Evolutionary conservation across 768 basidiomycete species (phyloP).

Genomic region (Termitomyces sp.): DNA sequence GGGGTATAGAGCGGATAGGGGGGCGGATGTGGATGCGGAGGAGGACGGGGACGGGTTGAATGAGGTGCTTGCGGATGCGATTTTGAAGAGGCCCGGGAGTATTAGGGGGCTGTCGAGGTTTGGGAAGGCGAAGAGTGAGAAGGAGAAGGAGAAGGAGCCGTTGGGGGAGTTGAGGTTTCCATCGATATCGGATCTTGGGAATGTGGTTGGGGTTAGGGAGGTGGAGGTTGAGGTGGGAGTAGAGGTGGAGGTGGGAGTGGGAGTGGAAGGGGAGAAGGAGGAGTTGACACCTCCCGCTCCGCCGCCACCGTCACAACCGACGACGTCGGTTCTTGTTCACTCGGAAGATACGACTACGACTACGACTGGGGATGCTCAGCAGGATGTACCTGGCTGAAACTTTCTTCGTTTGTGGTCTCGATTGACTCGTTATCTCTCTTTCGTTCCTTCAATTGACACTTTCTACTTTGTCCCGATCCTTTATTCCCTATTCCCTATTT

Average conservation of each 20-base stretch:
- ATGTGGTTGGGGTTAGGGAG: slow-evolving; percentile 15
- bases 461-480: no score
- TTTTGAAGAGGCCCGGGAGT: slow-evolving; percentile 53
- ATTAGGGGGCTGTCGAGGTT: slow-evolving; percentile 31
- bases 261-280: not conserved
- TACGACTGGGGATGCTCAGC: not conserved
- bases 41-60: slow-evolving; percentile 38
- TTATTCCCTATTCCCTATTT: no score
- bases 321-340: not conserved
- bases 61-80: slow-evolving; percentile 53
- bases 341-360: no score
- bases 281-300: not conserved
- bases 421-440: no score
- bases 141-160: slow-evolving; percentile 17
- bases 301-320: no score
- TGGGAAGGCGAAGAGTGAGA: slow-evolving; percentile 13
- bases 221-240: not conserved
- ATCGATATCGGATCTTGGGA: slow-evolving; percentile 37
- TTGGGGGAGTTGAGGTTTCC: slow-evolving; percentile 46
- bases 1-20: no score
- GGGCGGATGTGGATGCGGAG: slow-evolving; percentile 17
- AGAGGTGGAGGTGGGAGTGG: not conserved
- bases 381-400: no score
- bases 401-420: no score
- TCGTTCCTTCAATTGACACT: no score